Evolutionary conservation across 2,329 filamentous ascomycete species (phyloP).

Genomic region (Colletotrichum sp.): DNA sequence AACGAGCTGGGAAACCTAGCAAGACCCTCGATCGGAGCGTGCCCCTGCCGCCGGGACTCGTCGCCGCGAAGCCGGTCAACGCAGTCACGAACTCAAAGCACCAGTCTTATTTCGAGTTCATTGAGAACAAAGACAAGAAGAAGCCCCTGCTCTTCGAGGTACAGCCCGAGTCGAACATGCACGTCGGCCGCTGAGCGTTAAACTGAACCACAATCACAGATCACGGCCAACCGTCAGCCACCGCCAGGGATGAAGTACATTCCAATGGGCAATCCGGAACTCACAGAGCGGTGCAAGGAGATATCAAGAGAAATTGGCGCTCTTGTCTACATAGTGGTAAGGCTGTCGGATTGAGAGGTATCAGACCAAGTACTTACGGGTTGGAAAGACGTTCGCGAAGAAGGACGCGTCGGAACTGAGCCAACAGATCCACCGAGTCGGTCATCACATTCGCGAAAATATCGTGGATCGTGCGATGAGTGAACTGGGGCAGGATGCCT

Average conservation of each 20-base stretch:
- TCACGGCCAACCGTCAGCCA: conserved; percentile 55
- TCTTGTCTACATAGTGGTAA: conserved; percentile 71
- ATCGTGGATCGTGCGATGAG: conserved; percentile 62
- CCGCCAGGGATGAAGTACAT: conserved; percentile 69
- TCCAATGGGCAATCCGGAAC: conserved; percentile 64
- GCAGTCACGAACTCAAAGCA: conserved; percentile 56
- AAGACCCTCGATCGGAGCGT: conserved; percentile 31
- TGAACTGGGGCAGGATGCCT: conserved; percentile 12
- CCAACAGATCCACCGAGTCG: conserved; percentile 62
- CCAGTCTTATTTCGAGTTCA: conserved; percentile 67
- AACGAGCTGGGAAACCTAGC: conserved; percentile 1
- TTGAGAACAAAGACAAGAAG: conserved; percentile 69
- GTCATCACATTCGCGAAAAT: conserved; percentile 63
- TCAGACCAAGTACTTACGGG: neutral
- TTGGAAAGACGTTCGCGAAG: conserved; percentile 7
- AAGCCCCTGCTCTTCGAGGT: conserved; percentile 69
- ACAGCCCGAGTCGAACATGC: conserved; percentile 24
- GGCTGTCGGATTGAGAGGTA: conserved; percentile 24
- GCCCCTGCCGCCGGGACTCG: conserved; percentile 37
- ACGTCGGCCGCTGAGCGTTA: neutral
- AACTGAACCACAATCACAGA: conserved; percentile 39
- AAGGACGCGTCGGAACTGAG: conserved; percentile 43
- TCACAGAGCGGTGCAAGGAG: conserved; percentile 68
- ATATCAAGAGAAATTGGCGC: conserved; percentile 65
- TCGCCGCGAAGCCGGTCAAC: conserved; percentile 35